Percentiles rank a stretch among this genome's conserved stretches.
phyloP scores from a whole-genome alignment of 169 alveolate genomes.

The Plasmodium inui region DNA sequence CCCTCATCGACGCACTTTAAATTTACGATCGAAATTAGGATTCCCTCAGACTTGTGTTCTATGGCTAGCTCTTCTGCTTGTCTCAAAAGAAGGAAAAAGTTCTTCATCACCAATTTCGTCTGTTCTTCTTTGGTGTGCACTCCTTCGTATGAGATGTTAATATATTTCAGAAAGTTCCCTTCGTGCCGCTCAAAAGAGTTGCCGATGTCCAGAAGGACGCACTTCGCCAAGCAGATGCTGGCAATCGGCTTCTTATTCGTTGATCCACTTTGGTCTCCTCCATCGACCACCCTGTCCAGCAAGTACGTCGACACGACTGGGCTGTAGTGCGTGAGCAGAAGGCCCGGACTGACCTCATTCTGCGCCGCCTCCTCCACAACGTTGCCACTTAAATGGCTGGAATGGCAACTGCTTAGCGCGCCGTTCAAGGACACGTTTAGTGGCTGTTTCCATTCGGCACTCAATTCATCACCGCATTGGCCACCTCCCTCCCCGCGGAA shows the following conservation, averaged over 20 bases:
- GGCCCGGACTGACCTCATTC: slow-evolving; percentile 87
- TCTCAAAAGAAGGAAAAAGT: slow-evolving; percentile 88
- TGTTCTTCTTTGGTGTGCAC: slow-evolving; percentile 15
- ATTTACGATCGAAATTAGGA: slow-evolving; percentile 77
- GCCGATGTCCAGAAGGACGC: slow-evolving; percentile 77
- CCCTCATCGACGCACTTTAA: slow-evolving; percentile 79
- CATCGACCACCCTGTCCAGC: slow-evolving; percentile 23
- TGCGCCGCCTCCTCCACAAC: not conserved
- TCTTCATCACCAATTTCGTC: slow-evolving; percentile 67
- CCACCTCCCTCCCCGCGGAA: not conserved
- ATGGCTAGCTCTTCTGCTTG: slow-evolving; percentile 86
- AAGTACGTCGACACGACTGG: slow-evolving; percentile 92
- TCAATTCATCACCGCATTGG: not conserved
- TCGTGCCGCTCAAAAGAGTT: slow-evolving; percentile 22
- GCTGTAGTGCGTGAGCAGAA: slow-evolving; percentile 92
- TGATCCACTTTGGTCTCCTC: not conserved
- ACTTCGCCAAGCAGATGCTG: slow-evolving; percentile 71
- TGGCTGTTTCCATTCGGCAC: not conserved
- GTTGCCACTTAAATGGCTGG: not conserved
- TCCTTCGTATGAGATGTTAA: slow-evolving; percentile 75
- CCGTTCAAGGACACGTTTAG: not conserved
- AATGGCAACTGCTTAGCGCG: not conserved
- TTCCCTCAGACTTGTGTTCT: slow-evolving; percentile 68
- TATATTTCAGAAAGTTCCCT: slow-evolving; percentile 53
- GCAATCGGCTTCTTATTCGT: not conserved